Evolutionary conservation across 2,329 filamentous ascomycete species (phyloP), one percentile per base, ranked within the genome.

Genomic region (Mariannaea elegans): DNA sequence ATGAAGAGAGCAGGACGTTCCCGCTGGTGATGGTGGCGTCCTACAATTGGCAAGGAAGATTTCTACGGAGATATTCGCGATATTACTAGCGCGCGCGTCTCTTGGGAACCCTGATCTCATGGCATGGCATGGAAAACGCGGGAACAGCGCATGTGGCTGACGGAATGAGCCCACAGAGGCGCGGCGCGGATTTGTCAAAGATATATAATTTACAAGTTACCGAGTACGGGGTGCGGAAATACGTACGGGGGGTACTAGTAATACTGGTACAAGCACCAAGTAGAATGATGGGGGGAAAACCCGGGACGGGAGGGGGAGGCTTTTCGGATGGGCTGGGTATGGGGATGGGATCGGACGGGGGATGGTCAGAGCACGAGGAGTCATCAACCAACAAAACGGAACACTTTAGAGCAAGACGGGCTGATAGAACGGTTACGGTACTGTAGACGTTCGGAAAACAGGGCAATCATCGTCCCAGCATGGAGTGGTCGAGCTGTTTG

Each of bases 111-210:
- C n/a, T n/a, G n/a, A n/a, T n/a, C n/a, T n/a, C n/a, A n/a, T n/a
- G n/a, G n/a, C n/a, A 44, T 44, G 53, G 52, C 52, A 58, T 59
- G 62, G 63, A 56, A 48, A 46, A 56, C 62, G 59, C 62, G 63
- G 57, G 62, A 66, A 65, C 68, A 70, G 59, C 65, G 50, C 64
- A 67, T 64, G 59, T 39, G 66, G 53, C 51, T 57, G 57, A 55
- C 48, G 36, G 31, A 62, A 71, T 71, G 68, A 67, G 69, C 57
- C 64, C 68, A 71, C 67, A 44, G 64, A 65, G 65, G 65, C 67
- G 65, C 27, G 41, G 67, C 27, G 41, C 42, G 32, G 36, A 50
- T 23, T 21, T 27, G 6, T 27, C 9, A 27, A 27, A 27, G 24
- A 27, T 5, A 27, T 9, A 5, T 9, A 5, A 27, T 27, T 27